Evolutionary conservation across 495 filamentous ascomycete species (phyloP).

Genomic region (Aspergillus panamensis): DNA sequence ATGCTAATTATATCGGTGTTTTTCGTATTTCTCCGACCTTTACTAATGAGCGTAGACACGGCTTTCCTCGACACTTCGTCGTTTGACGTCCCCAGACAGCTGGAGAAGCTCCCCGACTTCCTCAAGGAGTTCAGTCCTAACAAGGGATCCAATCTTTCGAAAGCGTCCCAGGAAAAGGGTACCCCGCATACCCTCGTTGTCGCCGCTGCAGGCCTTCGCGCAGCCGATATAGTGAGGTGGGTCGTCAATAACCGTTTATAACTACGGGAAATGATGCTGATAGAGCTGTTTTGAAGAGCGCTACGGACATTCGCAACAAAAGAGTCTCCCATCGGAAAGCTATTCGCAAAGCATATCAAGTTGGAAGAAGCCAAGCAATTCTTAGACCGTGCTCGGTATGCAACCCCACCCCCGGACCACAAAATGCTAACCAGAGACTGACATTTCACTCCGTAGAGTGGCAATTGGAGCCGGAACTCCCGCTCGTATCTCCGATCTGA

Average conservation of each 20-base stretch:
- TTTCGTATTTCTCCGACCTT: background rate
- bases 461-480: slow-evolving; percentile 90
- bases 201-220: slow-evolving; percentile 71
- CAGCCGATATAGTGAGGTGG: slow-evolving; percentile 73
- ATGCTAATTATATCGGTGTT: background rate
- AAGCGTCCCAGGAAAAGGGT: slow-evolving; percentile 65
- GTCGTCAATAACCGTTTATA: background rate
- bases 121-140: slow-evolving; percentile 62
- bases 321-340: slow-evolving; percentile 72
- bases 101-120: slow-evolving; percentile 72
- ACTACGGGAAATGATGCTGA: background rate
- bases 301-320: slow-evolving; percentile 76
- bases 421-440: slow-evolving; percentile 10
- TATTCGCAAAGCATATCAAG: slow-evolving; percentile 99
- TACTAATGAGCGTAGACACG: slow-evolving; percentile 38
- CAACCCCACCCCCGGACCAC: background rate
- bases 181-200: slow-evolving; percentile 85
- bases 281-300: slow-evolving; percentile 43
- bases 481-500: slow-evolving; percentile 70
- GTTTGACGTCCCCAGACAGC: slow-evolving; percentile 57
- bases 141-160: slow-evolving; percentile 46
- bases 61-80: slow-evolving; percentile 70
- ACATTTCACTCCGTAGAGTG: slow-evolving; percentile 44
- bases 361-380: slow-evolving; percentile 78
- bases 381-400: slow-evolving; percentile 58